phyloP scores from a whole-genome alignment of 306 rosid genomes.

The Rosa multiflora region DNA sequence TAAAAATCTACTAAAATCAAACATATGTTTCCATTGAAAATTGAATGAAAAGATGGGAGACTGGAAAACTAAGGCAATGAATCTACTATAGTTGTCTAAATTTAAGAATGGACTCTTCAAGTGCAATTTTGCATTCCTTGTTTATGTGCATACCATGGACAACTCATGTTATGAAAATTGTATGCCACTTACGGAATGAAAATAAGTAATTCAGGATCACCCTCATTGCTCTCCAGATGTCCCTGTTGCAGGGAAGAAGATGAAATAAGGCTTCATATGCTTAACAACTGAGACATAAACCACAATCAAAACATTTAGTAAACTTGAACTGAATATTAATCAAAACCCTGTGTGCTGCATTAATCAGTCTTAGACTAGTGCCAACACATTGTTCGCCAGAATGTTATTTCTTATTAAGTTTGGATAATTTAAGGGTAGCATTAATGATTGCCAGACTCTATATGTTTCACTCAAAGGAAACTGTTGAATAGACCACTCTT shows the following conservation, averaged over 20 bases:
- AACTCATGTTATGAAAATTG: neutral
- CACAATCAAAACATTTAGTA: neutral
- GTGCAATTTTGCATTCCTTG: neutral
- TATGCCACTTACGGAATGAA: slow-evolving; percentile 69
- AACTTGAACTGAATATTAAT: neutral
- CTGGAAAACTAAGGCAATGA: neutral
- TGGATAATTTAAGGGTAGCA: neutral
- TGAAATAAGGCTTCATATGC: slow-evolving; percentile 5
- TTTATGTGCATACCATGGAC: neutral
- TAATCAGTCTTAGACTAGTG: neutral
- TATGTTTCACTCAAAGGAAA: neutral
- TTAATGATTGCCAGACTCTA: neutral
- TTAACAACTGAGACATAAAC: neutral
- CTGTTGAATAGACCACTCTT: neutral
- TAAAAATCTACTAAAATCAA: neutral
- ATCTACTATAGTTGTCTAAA: neutral
- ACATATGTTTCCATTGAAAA: neutral
- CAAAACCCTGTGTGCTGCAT: neutral
- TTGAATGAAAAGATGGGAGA: neutral
- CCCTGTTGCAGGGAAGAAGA: slow-evolving; percentile 48
- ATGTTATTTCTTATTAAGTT: neutral
- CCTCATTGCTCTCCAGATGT: slow-evolving; percentile 90
- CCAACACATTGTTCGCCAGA: neutral
- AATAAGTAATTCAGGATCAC: slow-evolving; percentile 96
- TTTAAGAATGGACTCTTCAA: neutral